phyloP scores from a whole-genome alignment of 1,284 basidiomycete species.

The Apiotrichum brassicae region DNA sequence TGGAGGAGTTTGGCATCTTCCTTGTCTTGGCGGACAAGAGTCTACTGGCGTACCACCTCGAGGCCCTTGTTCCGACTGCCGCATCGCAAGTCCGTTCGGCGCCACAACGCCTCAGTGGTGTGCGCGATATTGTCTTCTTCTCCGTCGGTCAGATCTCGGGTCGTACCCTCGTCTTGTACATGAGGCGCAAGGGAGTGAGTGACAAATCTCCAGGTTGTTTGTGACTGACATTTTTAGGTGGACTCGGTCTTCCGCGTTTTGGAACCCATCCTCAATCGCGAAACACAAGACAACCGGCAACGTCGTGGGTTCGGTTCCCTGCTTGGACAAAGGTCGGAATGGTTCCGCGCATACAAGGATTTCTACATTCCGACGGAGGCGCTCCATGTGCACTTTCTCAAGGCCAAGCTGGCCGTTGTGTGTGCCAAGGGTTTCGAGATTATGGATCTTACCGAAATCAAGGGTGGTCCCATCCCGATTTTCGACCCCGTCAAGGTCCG shows the following conservation, averaged over 20 bases:
- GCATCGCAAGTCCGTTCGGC: constrained; percentile 33
- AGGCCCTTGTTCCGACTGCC: constrained; percentile 82
- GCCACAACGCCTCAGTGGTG: constrained; percentile 81
- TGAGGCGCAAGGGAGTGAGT: constrained; percentile 87
- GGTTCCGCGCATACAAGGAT: constrained; percentile 87
- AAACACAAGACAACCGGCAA: constrained; percentile 63
- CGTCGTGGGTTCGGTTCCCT: constrained; percentile 60
- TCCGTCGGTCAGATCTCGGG: constrained; percentile 78
- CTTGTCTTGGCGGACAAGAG: constrained; percentile 78
- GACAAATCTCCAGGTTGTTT: background rate
- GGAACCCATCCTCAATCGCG: constrained; percentile 81
- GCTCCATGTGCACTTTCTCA: constrained; percentile 80
- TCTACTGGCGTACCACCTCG: constrained; percentile 77
- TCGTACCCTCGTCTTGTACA: constrained; percentile 84
- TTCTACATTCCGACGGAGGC: constrained; percentile 89
- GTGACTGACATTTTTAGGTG: constrained; percentile 48
- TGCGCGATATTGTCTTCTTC: constrained; percentile 85
- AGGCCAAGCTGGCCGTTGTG: constrained; percentile 82
- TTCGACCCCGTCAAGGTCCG: constrained; percentile 55
- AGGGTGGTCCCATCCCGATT: constrained; percentile 72
- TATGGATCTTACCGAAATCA: constrained; percentile 83
- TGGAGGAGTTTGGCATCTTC: constrained; percentile 93
- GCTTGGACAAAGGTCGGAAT: constrained; percentile 72
- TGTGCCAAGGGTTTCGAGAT: constrained; percentile 94
- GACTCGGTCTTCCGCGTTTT: constrained; percentile 90